phyloP scores from a whole-genome alignment of 78 protist species.

The Pelomyxa schiedti region DNA sequence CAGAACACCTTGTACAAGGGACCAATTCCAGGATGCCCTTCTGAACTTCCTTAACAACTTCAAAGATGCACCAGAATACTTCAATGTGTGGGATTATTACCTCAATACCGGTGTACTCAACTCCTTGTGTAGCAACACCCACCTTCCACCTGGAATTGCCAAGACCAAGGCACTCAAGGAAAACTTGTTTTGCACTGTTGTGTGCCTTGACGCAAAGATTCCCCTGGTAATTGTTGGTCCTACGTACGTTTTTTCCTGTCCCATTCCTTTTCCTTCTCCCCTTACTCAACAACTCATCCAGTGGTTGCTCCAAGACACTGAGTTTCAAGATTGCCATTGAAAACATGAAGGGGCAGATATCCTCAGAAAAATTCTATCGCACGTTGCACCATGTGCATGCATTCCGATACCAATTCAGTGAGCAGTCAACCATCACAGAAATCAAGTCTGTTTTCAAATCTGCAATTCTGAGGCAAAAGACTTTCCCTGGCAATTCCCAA shows the following conservation, averaged over 20 bases:
- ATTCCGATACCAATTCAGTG: background rate
- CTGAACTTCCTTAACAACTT: no score
- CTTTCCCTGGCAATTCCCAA: background rate
- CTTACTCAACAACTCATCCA: no score
- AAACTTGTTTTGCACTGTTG: background rate
- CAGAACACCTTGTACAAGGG: no score
- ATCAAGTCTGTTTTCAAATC: background rate
- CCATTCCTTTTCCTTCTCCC: no score
- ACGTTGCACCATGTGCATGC: background rate
- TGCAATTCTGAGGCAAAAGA: background rate
- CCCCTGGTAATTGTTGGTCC: slow-evolving; percentile 2
- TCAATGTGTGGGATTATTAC: no score
- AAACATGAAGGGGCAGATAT: background rate
- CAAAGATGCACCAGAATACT: no score
- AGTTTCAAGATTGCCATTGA: slow-evolving; percentile 3
- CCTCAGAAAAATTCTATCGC: background rate
- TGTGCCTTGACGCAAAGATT: slow-evolving; percentile 3
- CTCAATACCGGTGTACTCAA: no score
- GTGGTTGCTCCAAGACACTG: slow-evolving; percentile 1
- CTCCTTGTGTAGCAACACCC: no score
- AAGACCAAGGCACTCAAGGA: background rate
- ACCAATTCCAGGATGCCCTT: no score
- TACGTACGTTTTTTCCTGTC: no score
- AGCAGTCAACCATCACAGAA: background rate
- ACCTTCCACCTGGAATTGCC: background rate